Evolutionary conservation across 768 basidiomycete genomes (phyloP), one percentile per base, ranked within the genome.

Genomic region (Flagelloscypha sp.): DNA sequence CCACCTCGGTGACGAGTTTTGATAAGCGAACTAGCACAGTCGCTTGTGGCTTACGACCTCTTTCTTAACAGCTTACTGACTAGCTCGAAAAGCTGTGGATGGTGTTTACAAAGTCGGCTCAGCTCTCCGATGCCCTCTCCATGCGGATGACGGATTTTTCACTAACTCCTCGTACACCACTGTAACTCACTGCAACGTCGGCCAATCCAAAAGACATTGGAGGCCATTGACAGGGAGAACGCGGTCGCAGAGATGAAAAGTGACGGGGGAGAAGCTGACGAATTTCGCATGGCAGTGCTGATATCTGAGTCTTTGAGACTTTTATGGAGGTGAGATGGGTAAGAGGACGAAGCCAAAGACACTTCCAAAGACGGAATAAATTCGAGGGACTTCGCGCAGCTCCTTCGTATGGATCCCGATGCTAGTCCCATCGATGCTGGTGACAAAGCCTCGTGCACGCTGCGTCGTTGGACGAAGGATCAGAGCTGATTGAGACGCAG

Each of bases 341-440:
- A 78, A 74, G 6, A 99, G 76, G 1, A 94, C 95, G 33, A 84
- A 72, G 2, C 95, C 95, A 52, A 98, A 99, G 35, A 98, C 77
- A 50, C 98, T 95, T 55, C 98, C 89, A 74, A 99, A 99, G 55
- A 99, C 98, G 64, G 97, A 98, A 61, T 98, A 98, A 60, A 99
- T 90, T 35, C 95, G 77, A 16, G 95, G 95, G 30, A 95, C 95
- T 27, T 95, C 95, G 5, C 87, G 97, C 11, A 99, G 78, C 55
- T 99, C 95, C 55, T 99, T 99, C 1, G 95, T 99, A 1, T 90
- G 94, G 49, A 98, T 85, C 43, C 95, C 88, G 25, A 94, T 73
- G 37, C 89, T 89, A 9, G 92, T 97, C 37, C 95, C 95, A 47
- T 99, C 95, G 48, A 99, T 95, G 10, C 92, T 94, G 0, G 93